Evolutionary conservation across 306 rosid genomes (phyloP).

Genomic region (Canavalia gladiata): DNA sequence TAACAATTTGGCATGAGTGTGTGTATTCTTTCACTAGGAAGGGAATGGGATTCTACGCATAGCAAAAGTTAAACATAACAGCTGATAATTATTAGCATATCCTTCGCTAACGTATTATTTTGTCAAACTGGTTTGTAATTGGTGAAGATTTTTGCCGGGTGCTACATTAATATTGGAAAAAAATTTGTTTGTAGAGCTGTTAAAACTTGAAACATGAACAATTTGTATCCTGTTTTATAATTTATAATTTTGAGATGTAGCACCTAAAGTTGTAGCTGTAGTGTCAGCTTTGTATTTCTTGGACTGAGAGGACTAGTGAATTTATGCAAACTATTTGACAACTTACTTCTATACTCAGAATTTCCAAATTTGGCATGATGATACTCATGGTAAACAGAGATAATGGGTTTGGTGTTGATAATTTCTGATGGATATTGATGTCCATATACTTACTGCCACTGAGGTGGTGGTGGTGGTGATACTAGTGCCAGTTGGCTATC

Average conservation of each 20-base stretch:
- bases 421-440: conserved; percentile 20
- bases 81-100: background rate
- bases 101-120: background rate
- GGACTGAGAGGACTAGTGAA: background rate
- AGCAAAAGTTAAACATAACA: background rate
- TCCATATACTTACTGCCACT: background rate
- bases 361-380: background rate
- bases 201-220: background rate
- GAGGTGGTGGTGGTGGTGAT: background rate
- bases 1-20: background rate
- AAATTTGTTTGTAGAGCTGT: background rate
- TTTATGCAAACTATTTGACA: conserved; percentile 1
- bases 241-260: background rate
- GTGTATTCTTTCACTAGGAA: background rate
- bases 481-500: conserved; percentile 4
- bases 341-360: background rate
- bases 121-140: background rate
- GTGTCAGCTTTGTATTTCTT: background rate
- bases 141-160: background rate
- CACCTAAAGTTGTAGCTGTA: background rate
- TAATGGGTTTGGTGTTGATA: background rate
- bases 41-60: conserved; percentile 7
- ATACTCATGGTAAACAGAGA: background rate
- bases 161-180: background rate
- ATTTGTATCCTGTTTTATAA: background rate